phyloP scores from a whole-genome alignment of 1,284 basidiomycete genomes.

The Ustilago crameri region DNA sequence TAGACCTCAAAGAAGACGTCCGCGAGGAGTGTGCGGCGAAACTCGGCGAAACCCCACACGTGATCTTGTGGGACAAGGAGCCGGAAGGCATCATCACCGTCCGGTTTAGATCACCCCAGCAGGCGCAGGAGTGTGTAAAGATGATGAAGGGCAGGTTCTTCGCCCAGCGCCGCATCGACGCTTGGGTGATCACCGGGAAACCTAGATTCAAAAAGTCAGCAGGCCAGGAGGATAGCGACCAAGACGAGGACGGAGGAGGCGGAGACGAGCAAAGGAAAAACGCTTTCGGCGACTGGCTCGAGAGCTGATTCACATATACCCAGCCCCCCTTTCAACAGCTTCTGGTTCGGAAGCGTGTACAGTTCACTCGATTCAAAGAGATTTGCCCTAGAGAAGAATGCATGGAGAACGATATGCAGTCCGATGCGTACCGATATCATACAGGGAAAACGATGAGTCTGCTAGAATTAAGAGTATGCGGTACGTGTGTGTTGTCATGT shows the following conservation, averaged over 20 bases:
- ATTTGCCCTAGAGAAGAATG: no score
- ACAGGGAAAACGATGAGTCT: neutral
- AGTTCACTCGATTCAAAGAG: no score
- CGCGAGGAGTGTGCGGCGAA: conserved; percentile 85
- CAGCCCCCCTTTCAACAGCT: neutral
- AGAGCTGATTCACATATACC: neutral
- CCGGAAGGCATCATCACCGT: conserved; percentile 94
- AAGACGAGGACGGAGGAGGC: conserved; percentile 3
- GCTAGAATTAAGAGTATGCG: no score
- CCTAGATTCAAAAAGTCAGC: conserved; percentile 80
- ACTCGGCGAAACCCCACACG: conserved; percentile 94
- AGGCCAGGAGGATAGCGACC: conserved; percentile 56
- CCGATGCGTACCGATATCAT: no score
- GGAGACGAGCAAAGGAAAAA: conserved; percentile 14
- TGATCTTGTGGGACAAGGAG: conserved; percentile 96
- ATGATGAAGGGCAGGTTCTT: conserved; percentile 98
- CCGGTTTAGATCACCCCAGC: conserved; percentile 87
- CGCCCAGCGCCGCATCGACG: conserved; percentile 83
- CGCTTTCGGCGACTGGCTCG: conserved; percentile 31
- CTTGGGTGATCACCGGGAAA: conserved; percentile 81
- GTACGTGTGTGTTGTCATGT: neutral
- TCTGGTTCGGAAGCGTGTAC: no score
- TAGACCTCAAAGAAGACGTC: conserved; percentile 96
- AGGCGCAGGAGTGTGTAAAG: conserved; percentile 89
- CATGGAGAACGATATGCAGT: no score